These are phyloP conservation scores for Tylopilus plumbeoviolaceoides DNA, from an alignment of 768 basidiomycete species.

Conservation along the genomic window DNA sequence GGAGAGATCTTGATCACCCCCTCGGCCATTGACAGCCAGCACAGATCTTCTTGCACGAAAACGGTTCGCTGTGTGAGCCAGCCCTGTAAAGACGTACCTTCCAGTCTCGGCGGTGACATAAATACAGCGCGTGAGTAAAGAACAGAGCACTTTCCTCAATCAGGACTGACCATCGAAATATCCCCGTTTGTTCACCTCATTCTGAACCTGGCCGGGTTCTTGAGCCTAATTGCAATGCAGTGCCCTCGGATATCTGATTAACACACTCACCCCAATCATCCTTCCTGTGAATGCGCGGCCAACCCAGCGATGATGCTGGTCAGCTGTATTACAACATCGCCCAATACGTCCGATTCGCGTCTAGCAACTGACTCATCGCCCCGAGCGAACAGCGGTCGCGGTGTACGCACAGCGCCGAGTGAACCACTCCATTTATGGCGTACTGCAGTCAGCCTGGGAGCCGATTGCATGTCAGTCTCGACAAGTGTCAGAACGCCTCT, in stretches of 20 bases:
- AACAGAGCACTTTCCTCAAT: slow-evolving; percentile 25
- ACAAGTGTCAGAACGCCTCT: slow-evolving; percentile 17
- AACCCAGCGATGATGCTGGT: slow-evolving; percentile 25
- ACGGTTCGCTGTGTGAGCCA: slow-evolving; percentile 31
- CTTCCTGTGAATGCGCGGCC: slow-evolving; percentile 19
- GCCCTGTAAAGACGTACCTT: slow-evolving; percentile 33
- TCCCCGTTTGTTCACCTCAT: slow-evolving; percentile 16
- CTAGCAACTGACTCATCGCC: slow-evolving; percentile 8
- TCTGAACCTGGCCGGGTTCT: slow-evolving; percentile 19
- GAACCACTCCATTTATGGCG: not conserved
- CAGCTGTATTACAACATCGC: slow-evolving; percentile 3
- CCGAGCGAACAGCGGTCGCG: not conserved
- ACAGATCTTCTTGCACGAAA: slow-evolving; percentile 33
- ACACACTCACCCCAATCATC: slow-evolving; percentile 23
- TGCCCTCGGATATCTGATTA: slow-evolving; percentile 37
- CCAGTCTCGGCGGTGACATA: slow-evolving; percentile 35
- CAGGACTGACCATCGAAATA: slow-evolving; percentile 16
- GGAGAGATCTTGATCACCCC: slow-evolving; percentile 46
- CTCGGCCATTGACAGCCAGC: slow-evolving; percentile 22
- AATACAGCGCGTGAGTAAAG: slow-evolving; percentile 34
- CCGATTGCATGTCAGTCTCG: slow-evolving; percentile 15
- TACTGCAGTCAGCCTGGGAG: not conserved
- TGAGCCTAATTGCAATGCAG: slow-evolving; percentile 36
- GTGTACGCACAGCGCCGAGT: not conserved
- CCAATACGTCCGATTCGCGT: slow-evolving; percentile 10